Conservation (phyloP, 202 grass and related monocot species). For the Carex arenaria region DNA sequence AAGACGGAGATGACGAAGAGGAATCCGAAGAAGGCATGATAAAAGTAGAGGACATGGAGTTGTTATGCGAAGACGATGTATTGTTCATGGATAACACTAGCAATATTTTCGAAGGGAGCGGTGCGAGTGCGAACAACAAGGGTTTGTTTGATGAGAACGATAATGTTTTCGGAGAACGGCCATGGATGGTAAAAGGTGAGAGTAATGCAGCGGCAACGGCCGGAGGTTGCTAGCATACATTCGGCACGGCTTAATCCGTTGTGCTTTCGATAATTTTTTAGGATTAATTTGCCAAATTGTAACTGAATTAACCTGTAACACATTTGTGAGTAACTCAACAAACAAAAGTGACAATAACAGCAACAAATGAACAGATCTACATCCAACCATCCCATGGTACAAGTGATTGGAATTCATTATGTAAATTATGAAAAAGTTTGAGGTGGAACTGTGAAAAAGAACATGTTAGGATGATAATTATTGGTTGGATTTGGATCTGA, state of each 20-base stretch:
- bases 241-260: neutral
- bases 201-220: neutral
- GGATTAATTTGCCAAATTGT: neutral
- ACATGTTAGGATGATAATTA: neutral
- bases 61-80: constrained; percentile 38
- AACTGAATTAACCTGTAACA: neutral
- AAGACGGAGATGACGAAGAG: constrained; percentile 26
- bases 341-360: neutral
- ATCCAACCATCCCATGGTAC: constrained; percentile 4
- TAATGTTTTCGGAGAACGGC: constrained; percentile 8
- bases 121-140: neutral
- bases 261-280: neutral
- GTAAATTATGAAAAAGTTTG: neutral
- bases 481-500: constrained; percentile 21
- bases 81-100: constrained; percentile 22
- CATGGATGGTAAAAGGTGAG: constrained; percentile 23
- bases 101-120: neutral
- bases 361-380: neutral
- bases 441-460: neutral
- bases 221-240: neutral
- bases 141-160: constrained; percentile 25
- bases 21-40: constrained; percentile 37
- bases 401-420: neutral
- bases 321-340: constrained; percentile 12
- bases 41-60: constrained; percentile 37